Percentiles rank a stretch among this genome's conserved stretches.
Conservation (phyloP, 106 monocot genomes). For the Agapanthus africanus region DNA sequence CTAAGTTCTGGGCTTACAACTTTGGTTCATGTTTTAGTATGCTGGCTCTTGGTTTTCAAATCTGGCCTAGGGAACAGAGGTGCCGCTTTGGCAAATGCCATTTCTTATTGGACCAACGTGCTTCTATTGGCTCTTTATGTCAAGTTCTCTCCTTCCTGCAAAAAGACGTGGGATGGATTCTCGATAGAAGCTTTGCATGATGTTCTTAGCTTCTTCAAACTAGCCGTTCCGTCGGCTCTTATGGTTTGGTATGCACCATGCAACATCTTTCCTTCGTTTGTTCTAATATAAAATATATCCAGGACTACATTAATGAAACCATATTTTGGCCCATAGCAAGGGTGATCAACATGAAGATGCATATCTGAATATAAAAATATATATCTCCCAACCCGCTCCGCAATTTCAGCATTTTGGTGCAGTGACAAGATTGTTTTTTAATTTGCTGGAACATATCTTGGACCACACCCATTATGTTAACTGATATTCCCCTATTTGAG, state of each 20-base stretch:
- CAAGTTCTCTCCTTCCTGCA: conserved; percentile 46
- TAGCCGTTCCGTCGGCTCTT: conserved; percentile 66
- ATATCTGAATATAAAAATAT: too few relatives aligned
- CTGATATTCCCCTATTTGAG: too few relatives aligned
- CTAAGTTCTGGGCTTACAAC: too few relatives aligned
- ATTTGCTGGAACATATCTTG: too few relatives aligned
- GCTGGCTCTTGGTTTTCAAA: conserved; percentile 56
- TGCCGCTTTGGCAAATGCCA: conserved; percentile 49
- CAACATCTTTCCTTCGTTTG: background rate
- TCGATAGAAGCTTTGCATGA: conserved; percentile 55
- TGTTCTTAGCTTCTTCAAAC: conserved; percentile 37
- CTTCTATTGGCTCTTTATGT: conserved; percentile 47
- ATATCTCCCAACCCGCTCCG: too few relatives aligned
- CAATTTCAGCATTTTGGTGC: too few relatives aligned
- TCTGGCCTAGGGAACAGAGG: conserved; percentile 51
- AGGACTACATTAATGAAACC: too few relatives aligned
- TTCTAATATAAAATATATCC: background rate
- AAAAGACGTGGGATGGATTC: conserved; percentile 56
- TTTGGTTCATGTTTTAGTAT: conserved; percentile 53
- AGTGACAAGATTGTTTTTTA: too few relatives aligned
- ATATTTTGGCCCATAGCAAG: too few relatives aligned
- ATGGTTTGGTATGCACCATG: conserved; percentile 67
- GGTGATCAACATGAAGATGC: too few relatives aligned
- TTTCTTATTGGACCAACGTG: conserved; percentile 75
- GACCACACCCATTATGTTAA: too few relatives aligned